A percentile compares a stretch with the other conserved stretches of the same genome.
These are phyloP conservation scores for Scheffersomyces coipomensis DNA, from an alignment of 805 yeast genomes.

Conservation along the genomic window DNA sequence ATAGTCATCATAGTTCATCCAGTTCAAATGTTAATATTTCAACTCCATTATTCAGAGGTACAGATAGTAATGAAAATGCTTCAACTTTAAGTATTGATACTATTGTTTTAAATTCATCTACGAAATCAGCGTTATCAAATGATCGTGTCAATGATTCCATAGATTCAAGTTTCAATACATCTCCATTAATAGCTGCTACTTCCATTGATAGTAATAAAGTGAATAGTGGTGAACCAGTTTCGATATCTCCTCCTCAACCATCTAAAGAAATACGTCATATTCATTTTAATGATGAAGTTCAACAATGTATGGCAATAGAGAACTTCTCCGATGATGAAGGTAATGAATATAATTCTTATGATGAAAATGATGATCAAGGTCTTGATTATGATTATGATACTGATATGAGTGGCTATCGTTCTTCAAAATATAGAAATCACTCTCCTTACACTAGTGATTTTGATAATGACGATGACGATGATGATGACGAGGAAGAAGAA, in stretches of 20 bases:
- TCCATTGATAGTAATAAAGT: neutral
- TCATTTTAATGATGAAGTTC: constrained; percentile 91
- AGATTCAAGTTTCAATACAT: no score
- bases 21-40: neutral
- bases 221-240: neutral
- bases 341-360: constrained; percentile 30
- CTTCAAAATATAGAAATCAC: constrained; percentile 3
- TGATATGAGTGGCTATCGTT: constrained; percentile 10
- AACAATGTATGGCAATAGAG: constrained; percentile 84
- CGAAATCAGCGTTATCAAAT: neutral
- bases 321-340: constrained; percentile 23
- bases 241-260: neutral
- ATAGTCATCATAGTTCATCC: neutral
- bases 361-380: constrained; percentile 14
- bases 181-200: neutral
- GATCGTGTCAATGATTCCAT: no score
- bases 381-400: constrained; percentile 4
- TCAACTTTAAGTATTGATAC: neutral
- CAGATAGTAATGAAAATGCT: neutral
- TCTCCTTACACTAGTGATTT: constrained; percentile 5
- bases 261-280: constrained; percentile 51
- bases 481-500: constrained; percentile 60
- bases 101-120: neutral
- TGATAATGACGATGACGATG: constrained; percentile 28
- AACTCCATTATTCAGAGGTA: neutral